Conservation (phyloP, 2,329 filamentous ascomycete genomes). For the Lasiodiplodia sp. region DNA sequence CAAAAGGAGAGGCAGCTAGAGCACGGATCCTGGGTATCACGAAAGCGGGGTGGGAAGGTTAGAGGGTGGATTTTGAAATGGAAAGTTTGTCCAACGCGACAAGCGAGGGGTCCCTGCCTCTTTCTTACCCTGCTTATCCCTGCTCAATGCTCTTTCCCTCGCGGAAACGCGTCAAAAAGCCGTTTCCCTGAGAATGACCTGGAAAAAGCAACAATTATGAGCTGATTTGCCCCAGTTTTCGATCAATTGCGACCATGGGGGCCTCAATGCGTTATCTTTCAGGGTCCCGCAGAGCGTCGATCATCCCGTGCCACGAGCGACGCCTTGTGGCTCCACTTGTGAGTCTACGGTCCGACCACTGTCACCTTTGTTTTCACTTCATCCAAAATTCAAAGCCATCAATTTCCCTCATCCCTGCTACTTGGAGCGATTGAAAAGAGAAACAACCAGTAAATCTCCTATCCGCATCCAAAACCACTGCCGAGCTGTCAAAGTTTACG, state of each 20-base stretch:
- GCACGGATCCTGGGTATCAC: constrained; percentile 13
- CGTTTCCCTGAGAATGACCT: neutral
- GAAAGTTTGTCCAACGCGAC: constrained; percentile 9
- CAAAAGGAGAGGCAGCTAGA: neutral
- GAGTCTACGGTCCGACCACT: neutral
- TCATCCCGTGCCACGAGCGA: constrained; percentile 4
- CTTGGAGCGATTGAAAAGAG: neutral
- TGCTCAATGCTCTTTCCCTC: neutral
- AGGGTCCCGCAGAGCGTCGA: neutral
- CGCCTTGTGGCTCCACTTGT: neutral
- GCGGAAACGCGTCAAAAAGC: neutral
- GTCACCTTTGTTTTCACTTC: constrained; percentile 6
- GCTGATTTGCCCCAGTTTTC: neutral
- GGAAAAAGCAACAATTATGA: neutral
- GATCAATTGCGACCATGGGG: neutral
- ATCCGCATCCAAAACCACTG: no score
- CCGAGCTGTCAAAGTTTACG: neutral
- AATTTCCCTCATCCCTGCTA: neutral
- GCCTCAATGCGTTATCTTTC: neutral
- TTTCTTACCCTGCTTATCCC: neutral
- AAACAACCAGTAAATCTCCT: neutral
- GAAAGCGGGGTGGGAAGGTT: neutral
- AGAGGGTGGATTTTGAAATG: neutral
- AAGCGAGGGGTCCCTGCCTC: neutral
- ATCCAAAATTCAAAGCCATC: neutral